Percentiles rank a stretch among this genome's conserved stretches.
These are phyloP conservation scores for Microbotryum silenes-acaulis DNA, from an alignment of 1,284 basidiomycete species.

Conservation along the genomic window DNA sequence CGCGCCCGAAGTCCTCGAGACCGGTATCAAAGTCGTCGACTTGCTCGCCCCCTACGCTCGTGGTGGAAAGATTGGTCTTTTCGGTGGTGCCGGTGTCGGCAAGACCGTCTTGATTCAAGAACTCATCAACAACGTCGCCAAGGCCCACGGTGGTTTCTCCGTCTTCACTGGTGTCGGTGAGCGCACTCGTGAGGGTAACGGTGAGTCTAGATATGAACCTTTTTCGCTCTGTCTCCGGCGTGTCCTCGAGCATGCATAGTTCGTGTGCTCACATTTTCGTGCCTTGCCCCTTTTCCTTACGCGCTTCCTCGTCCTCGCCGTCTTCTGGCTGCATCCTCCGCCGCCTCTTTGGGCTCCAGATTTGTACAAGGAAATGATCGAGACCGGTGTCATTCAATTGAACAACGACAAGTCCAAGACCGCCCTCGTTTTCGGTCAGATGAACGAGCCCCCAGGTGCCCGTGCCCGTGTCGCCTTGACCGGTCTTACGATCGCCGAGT, in stretches of 20 bases:
- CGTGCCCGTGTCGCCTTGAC: slow-evolving; percentile 99
- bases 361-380: slow-evolving; percentile 99
- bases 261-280: neutral
- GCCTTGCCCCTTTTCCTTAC: slow-evolving; percentile 22
- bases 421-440: slow-evolving; percentile 99
- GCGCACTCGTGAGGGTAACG: slow-evolving; percentile 99
- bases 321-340: no score
- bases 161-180: slow-evolving; percentile 99
- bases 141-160: slow-evolving; percentile 99
- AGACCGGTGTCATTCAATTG: slow-evolving; percentile 96
- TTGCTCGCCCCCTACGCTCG: slow-evolving; percentile 97
- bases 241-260: neutral
- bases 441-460: slow-evolving; percentile 99
- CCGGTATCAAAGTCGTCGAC: slow-evolving; percentile 99
- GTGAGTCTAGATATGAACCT: slow-evolving; percentile 14
- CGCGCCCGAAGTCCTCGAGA: slow-evolving; percentile 94
- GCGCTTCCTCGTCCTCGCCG: no score
- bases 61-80: slow-evolving; percentile 99
- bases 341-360: slow-evolving; percentile 40
- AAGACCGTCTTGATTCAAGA: slow-evolving; percentile 93
- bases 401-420: slow-evolving; percentile 68
- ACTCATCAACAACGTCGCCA: slow-evolving; percentile 99
- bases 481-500: slow-evolving; percentile 97
- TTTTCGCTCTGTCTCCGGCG: slow-evolving; percentile 5
- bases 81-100: slow-evolving; percentile 99